A percentile compares a stretch with the other conserved stretches of the same genome.
These are phyloP conservation scores for Dipsacomyces acuminosporus DNA, from an alignment of 371 early-diverging fungal species.

Conservation along the genomic window DNA sequence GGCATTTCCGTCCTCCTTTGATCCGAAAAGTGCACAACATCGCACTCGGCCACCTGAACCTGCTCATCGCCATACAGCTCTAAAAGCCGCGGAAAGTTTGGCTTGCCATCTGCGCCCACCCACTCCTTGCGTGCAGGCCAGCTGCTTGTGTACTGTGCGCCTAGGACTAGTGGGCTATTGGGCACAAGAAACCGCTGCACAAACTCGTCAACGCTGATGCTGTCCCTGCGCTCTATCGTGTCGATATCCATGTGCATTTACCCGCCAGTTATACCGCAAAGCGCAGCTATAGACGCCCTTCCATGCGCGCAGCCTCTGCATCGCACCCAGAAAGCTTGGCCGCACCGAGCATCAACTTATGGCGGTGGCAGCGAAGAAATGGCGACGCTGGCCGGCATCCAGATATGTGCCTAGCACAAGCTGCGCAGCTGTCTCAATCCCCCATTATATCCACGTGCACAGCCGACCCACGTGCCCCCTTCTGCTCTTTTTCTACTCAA, in stretches of 20 bases:
- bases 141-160: slow-evolving; percentile 50
- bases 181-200: slow-evolving; percentile 52
- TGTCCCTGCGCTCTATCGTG: slow-evolving; percentile 22
- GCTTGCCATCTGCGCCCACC: slow-evolving; percentile 49
- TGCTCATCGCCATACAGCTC: slow-evolving; percentile 41
- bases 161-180: slow-evolving; percentile 61
- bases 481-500: too few relatives aligned
- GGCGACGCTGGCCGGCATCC: too few relatives aligned
- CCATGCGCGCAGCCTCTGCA: too few relatives aligned
- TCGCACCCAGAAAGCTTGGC: too few relatives aligned
- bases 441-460: too few relatives aligned
- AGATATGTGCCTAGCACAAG: too few relatives aligned
- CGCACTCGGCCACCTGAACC: slow-evolving; percentile 60
- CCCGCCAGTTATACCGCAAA: too few relatives aligned
- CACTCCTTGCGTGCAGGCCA: slow-evolving; percentile 64
- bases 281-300: not conserved
- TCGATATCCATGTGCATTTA: slow-evolving; percentile 3
- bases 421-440: too few relatives aligned
- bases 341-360: too few relatives aligned
- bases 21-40: slow-evolving; percentile 55
- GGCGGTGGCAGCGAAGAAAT: too few relatives aligned
- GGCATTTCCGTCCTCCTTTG: slow-evolving; percentile 56
- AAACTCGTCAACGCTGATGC: slow-evolving; percentile 47
- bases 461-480: too few relatives aligned
- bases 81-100: slow-evolving; percentile 46